Evolutionary conservation across 306 rosid species (phyloP), one percentile per base, ranked within the genome.

Genomic region (Cicer arietinum): DNA sequence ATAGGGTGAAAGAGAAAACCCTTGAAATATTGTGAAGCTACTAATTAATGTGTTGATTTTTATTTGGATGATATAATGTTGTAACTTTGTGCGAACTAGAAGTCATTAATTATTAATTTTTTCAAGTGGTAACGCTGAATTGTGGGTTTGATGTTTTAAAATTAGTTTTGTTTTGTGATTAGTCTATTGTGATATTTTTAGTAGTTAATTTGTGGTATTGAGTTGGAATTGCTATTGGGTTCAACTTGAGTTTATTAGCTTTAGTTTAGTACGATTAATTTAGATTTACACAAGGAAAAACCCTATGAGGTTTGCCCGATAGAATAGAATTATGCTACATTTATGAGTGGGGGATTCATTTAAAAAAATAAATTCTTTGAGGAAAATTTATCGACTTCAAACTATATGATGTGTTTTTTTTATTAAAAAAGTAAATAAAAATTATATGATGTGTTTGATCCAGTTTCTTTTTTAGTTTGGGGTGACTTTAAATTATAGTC

Each of bases 111-210:
- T 50, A 35, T 78, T 47, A 10, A 48, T 35, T 81, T 77, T 18
- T 81, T 77, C 78, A 40, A 70, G 30, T 1, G 82, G 76, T 50
- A 54, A 76, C 0, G 79, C 75, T 82, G 57, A 77, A 82, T 77
- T 66, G 59, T 45, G 61, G 79, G 75, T 71, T 42, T 64, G 13
- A 7, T 14, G 59, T 40, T 46, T 77, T 57, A 77, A 57, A 81
- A 47, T 72, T 82, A 82, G 79, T 46, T 76, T 69, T 62, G 22
- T 70, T 42, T 69, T 53, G 65, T 81, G 74, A 76, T 64, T 76
- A 45, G 13, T 46, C 2, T n/a, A 45, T 71, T 39, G 10, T 64
- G 64, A 50, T 77, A 72, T 73, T 72, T 77, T 73, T 82, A 73
- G 82, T 1, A 12, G 62, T 35, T 22, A 59, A 82, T 67, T 67